A percentile compares a stretch with the other conserved stretches of the same genome.
These are phyloP conservation scores for Russula compacta DNA, from an alignment of 768 basidiomycete species.

Conservation along the genomic window DNA sequence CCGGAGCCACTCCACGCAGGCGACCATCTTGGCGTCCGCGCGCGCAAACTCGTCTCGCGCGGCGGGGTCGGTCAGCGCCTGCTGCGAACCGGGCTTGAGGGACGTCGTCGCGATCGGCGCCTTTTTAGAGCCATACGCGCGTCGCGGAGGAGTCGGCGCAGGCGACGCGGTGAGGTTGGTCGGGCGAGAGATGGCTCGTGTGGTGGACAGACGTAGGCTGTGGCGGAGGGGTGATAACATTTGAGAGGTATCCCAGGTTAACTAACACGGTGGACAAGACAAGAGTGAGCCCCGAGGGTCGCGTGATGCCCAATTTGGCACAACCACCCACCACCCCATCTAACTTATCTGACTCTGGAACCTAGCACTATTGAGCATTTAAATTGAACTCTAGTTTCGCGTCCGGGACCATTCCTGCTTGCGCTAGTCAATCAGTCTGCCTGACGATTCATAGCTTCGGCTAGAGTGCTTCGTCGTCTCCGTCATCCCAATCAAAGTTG, in stretches of 20 bases:
- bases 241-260: neutral
- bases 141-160: neutral
- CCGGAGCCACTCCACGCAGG: constrained; percentile 61
- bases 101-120: constrained; percentile 38
- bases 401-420: too few species aligned
- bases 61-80: constrained; percentile 41
- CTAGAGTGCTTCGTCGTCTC: too few species aligned
- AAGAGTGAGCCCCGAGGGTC: too few species aligned
- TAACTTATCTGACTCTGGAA: too few species aligned
- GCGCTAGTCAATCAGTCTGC: too few species aligned
- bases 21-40: constrained; percentile 53
- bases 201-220: neutral
- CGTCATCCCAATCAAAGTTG: too few species aligned
- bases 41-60: constrained; percentile 54
- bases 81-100: constrained; percentile 62
- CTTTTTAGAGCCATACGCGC: constrained; percentile 18
- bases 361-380: too few species aligned
- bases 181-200: neutral
- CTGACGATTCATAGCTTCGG: too few species aligned
- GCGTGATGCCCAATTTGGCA: too few species aligned
- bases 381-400: too few species aligned
- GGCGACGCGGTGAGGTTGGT: neutral
- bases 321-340: too few species aligned
- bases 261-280: too few species aligned
- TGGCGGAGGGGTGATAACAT: constrained; percentile 5